Conservation (phyloP, 2,329 filamentous ascomycete species). For the Aspergillus novoparasiticus region DNA sequence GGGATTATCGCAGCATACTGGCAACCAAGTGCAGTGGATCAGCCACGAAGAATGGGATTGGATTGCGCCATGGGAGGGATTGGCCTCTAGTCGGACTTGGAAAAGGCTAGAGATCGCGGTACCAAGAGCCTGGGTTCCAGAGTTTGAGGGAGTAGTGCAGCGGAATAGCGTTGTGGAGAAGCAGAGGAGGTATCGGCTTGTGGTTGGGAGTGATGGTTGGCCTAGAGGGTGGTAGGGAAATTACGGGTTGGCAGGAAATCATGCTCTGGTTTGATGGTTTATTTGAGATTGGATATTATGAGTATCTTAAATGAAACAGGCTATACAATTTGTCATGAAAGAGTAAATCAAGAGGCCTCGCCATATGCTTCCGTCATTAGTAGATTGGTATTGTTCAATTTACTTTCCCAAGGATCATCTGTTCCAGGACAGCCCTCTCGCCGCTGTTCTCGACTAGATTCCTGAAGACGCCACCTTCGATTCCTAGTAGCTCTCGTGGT, state of each 20-base stretch:
- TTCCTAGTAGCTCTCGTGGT: constrained; percentile 63
- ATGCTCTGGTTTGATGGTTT: not conserved
- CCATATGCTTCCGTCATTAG: not conserved
- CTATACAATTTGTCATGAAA: not conserved
- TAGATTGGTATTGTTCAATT: constrained; percentile 3
- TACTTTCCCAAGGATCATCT: constrained; percentile 18
- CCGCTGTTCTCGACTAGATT: constrained; percentile 54
- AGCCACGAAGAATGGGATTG: constrained; percentile 3
- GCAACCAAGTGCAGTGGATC: not conserved
- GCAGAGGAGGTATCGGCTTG: constrained; percentile 4
- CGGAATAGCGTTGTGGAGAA: not conserved
- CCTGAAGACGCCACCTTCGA: constrained; percentile 56
- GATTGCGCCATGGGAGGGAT: constrained; percentile 11
- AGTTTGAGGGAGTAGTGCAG: constrained; percentile 1
- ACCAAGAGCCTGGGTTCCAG: not conserved
- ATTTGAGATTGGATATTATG: not conserved
- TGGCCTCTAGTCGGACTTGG: constrained; percentile 8
- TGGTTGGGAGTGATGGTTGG: constrained; percentile 8
- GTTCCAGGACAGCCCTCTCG: constrained; percentile 20
- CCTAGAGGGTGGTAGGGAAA: constrained; percentile 8
- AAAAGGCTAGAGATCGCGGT: constrained; percentile 11
- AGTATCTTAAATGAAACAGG: not conserved
- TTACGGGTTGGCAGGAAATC: not conserved
- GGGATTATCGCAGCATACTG: constrained; percentile 3
- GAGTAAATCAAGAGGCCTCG: not conserved